A percentile compares a stretch with the other conserved stretches of the same genome.
Evolutionary conservation across 495 filamentous ascomycete species (phyloP).

Genomic region (Penicillium lagena): DNA sequence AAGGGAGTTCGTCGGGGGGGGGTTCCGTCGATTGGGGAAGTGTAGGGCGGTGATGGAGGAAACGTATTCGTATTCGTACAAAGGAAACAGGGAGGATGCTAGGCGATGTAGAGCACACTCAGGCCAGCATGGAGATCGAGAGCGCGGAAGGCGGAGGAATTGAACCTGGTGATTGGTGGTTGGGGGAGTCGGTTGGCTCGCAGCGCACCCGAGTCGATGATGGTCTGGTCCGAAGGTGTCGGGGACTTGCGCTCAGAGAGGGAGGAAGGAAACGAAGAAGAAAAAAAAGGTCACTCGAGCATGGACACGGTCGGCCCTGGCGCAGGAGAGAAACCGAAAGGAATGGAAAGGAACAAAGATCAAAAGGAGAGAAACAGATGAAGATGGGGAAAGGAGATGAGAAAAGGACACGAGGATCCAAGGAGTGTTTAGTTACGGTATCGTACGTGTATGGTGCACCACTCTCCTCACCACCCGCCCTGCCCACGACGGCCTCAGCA

Average conservation of each 20-base stretch:
- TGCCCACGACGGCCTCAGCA: too few relatives aligned
- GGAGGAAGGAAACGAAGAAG: constrained; percentile 1
- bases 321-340: constrained; percentile 5
- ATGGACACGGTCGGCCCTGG: not conserved
- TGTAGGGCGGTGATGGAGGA: not conserved
- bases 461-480: not conserved
- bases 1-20: not conserved
- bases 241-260: constrained; percentile 4
- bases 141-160: not conserved
- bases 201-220: too few relatives aligned
- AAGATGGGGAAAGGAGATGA: constrained; percentile 9
- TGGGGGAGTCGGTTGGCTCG: too few relatives aligned
- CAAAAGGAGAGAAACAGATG: constrained; percentile 12
- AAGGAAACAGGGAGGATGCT: too few relatives aligned
- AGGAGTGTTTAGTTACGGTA: constrained; percentile 7
- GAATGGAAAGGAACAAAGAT: constrained; percentile 10
- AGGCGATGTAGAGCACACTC: not conserved
- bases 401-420: constrained; percentile 28
- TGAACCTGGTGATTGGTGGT: too few relatives aligned
- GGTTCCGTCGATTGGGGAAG: not conserved
- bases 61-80: too few relatives aligned
- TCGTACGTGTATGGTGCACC: not conserved
- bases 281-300: constrained; percentile 1
- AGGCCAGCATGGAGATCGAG: not conserved
- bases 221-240: too few relatives aligned